These are phyloP conservation scores for Solanum bulbocastanum DNA, from an alignment of 257 asterid species.

Conservation along the genomic window DNA sequence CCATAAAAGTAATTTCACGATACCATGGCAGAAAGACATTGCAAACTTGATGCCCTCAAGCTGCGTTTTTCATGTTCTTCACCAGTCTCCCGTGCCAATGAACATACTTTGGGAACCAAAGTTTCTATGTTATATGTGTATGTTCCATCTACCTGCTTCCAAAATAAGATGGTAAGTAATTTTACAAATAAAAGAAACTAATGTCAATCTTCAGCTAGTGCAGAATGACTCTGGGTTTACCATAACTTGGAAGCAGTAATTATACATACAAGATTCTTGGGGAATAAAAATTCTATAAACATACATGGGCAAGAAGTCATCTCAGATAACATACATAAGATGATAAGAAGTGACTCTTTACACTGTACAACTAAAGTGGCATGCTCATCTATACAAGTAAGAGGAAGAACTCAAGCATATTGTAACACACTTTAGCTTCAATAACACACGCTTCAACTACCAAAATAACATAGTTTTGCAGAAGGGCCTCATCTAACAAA, in stretches of 20 bases:
- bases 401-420: background rate
- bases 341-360: background rate
- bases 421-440: background rate
- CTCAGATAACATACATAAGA: background rate
- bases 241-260: background rate
- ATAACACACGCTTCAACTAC: background rate
- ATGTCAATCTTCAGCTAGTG: background rate
- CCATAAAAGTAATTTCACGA: background rate
- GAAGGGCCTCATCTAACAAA: background rate
- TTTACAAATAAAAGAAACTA: background rate
- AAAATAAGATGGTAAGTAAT: conserved; percentile 2
- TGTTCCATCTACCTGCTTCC: conserved; percentile 73
- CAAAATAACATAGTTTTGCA: background rate
- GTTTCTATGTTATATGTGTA: conserved; percentile 63
- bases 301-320: background rate
- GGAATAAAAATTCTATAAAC: background rate
- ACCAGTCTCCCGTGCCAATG: conserved; percentile 46
- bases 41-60: conserved; percentile 87
- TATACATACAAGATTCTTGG: background rate
- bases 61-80: conserved; percentile 43
- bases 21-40: conserved; percentile 93
- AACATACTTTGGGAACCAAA: conserved; percentile 58
- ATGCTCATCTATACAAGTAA: background rate
- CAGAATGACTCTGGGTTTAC: background rate
- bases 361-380: background rate